Evolutionary conservation across 2,329 filamentous ascomycete genomes (phyloP).

Genomic region (Graphiopsis chlorocephala): DNA sequence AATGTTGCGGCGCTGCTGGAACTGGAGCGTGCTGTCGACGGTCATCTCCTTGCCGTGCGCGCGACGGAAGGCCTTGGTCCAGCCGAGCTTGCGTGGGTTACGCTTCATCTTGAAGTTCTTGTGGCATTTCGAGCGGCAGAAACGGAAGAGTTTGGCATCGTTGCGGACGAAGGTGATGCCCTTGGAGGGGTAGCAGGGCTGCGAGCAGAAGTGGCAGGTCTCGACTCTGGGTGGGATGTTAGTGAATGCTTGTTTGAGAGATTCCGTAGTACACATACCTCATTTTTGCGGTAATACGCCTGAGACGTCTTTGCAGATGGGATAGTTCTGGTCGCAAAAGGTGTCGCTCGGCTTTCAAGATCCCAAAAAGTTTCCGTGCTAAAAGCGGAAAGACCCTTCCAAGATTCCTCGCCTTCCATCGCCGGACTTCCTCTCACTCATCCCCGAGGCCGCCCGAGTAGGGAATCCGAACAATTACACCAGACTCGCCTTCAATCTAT

Average conservation of each 20-base stretch:
- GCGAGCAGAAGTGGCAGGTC: conserved; percentile 70
- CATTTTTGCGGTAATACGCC: conserved; percentile 18
- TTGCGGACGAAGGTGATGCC: conserved; percentile 66
- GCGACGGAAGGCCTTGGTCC: conserved; percentile 91
- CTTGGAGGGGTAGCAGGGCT: conserved; percentile 64
- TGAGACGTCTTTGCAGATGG: neutral
- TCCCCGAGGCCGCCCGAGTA: conserved; percentile 7
- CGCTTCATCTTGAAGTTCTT: conserved; percentile 94
- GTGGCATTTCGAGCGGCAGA: conserved; percentile 67
- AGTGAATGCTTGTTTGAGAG: neutral
- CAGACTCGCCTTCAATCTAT: neutral
- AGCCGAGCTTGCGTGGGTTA: conserved; percentile 92
- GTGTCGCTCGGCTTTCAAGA: neutral
- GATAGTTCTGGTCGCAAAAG: conserved; percentile 11
- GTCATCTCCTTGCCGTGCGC: conserved; percentile 80
- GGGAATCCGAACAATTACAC: neutral
- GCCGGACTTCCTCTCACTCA: conserved; percentile 11
- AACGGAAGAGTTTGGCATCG: conserved; percentile 64
- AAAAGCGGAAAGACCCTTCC: neutral
- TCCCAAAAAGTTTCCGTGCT: conserved; percentile 8
- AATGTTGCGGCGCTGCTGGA: conserved; percentile 88
- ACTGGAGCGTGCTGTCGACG: conserved; percentile 89
- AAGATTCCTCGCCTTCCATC: neutral
- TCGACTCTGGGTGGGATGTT: conserved; percentile 48
- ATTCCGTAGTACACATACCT: conserved; percentile 12